Evolutionary conservation across 2,329 filamentous ascomycete species (phyloP), one percentile per base, ranked within the genome.

Genomic region (Coniochaeta sp.): DNA sequence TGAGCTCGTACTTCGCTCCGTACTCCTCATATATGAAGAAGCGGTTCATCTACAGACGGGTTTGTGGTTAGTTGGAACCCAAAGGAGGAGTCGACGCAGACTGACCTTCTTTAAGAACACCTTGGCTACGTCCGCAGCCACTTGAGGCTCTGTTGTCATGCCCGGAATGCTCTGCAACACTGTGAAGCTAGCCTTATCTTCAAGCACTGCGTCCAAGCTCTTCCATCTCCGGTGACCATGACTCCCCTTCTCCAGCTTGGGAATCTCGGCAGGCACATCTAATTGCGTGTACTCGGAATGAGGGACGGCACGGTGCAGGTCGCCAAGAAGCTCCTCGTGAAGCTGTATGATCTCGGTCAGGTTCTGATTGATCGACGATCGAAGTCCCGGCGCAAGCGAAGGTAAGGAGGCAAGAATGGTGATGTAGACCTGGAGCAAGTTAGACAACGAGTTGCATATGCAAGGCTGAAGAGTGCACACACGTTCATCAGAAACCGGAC

Each of bases 1-100:
- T 87, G 58, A 90, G 77, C 58, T 95, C 89, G 67, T 94, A 95
- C 63, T 92, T 92, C 49, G 87, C 87, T 31, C 89, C 88, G 65
- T 96, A 99, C 60, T 95, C 89, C 69, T 95, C 88, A 64, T 99
- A 99, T 48, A 86, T 76, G 63, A 88, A 87, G 69, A 97, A 94
- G 0, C 84, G 83, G 54, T 82, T 80, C 71, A 95, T 85, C 89
- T 95, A 22, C 33, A 50, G 20, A n/a, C 16, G 32, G 9, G n/a
- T 14, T 18, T 13, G 35, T 22, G 50, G 47, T 58, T 26, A 52
- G 52, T 30, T 50, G n/a, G 7, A 10, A 24, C 13, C 26, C 24
- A 6, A 8, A n/a, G 4, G 3, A 18, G 7, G 26, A 14, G 45
- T 26, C 16, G 10, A 28, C 6, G 45, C 26, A 48, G 6, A 18